Conservation (phyloP, 2,329 filamentous ascomycete species). For the Aspergillaceae sp. region DNA sequence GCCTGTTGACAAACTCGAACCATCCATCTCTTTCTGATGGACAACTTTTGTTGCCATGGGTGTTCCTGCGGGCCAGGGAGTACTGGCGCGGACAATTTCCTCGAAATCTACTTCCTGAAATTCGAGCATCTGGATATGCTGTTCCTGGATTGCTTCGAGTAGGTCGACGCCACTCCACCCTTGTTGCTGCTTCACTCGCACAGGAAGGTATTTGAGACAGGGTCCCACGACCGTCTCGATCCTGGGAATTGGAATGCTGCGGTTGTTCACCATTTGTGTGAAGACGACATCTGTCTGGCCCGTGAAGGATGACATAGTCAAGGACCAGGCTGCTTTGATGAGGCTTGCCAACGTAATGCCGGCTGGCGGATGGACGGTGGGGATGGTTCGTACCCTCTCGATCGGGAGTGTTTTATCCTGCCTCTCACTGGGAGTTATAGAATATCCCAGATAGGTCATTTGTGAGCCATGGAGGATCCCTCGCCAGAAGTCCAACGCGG, state of each 20-base stretch:
- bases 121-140: background rate
- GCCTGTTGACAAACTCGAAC: too few species aligned
- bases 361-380: background rate
- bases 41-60: too few species aligned
- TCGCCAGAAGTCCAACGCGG: background rate
- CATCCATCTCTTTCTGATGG: too few species aligned
- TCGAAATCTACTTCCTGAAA: background rate
- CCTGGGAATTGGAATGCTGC: background rate
- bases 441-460: background rate
- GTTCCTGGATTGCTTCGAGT: background rate
- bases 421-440: background rate
- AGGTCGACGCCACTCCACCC: background rate
- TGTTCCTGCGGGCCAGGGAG: background rate
- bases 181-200: background rate
- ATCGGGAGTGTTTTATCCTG: background rate
- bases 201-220: background rate
- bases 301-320: background rate
- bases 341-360: background rate
- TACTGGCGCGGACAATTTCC: background rate
- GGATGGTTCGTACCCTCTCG: background rate
- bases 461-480: background rate
- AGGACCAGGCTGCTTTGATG: background rate
- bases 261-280: background rate
- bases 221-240: background rate
- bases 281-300: background rate